Conservation (phyloP, 352 stramenopile genomes). For the Globisporangium perplexum region DNA sequence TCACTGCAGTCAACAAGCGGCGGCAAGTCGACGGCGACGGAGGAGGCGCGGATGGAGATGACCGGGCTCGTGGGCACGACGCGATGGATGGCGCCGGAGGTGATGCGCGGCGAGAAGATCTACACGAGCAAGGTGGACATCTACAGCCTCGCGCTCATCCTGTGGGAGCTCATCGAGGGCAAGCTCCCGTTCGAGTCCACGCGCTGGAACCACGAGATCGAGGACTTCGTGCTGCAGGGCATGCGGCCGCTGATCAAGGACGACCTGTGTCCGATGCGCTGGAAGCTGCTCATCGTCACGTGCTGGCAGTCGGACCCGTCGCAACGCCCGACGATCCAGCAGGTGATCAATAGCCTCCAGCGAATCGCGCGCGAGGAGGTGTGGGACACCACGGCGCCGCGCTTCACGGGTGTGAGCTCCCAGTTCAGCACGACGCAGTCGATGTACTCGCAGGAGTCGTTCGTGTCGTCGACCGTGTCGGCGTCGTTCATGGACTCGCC, state of each 20-base stretch:
- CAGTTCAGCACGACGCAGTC: constrained; percentile 46
- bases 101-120: constrained; percentile 80
- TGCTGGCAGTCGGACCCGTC: constrained; percentile 84
- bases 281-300: constrained; percentile 67
- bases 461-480: constrained; percentile 28
- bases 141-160: constrained; percentile 81
- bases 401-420: constrained; percentile 47
- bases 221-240: constrained; percentile 71
- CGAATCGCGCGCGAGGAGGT: constrained; percentile 75
- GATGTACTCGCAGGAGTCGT: constrained; percentile 29
- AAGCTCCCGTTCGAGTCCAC: constrained; percentile 78
- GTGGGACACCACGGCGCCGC: constrained; percentile 51
- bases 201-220: constrained; percentile 84
- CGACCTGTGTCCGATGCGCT: constrained; percentile 68
- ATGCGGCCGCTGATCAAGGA: constrained; percentile 58
- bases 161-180: constrained; percentile 86
- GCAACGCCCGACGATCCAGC: constrained; percentile 78
- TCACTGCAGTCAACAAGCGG: constrained; percentile 44
- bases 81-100: constrained; percentile 86
- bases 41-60: constrained; percentile 36
- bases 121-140: constrained; percentile 90
- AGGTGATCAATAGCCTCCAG: constrained; percentile 82
- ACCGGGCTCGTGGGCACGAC: constrained; percentile 85
- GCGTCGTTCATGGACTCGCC: constrained; percentile 40
- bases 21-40: constrained; percentile 21